These are phyloP conservation scores for Wickerhamomyces canadensis DNA, from an alignment of 805 yeast species.

Conservation along the genomic window DNA sequence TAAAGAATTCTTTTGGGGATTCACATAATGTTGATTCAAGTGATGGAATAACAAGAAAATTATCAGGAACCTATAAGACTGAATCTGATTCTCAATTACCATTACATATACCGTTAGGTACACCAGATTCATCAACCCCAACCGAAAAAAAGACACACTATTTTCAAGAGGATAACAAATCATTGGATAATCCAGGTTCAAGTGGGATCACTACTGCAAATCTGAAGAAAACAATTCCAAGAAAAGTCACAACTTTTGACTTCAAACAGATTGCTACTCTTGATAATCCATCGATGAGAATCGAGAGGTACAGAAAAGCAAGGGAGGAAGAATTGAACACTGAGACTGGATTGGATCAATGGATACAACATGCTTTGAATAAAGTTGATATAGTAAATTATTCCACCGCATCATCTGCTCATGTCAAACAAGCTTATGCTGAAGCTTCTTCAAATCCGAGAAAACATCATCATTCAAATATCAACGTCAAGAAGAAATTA, in stretches of 20 bases:
- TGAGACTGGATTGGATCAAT: constrained; percentile 54
- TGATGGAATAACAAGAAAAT: not conserved
- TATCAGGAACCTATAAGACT: constrained; percentile 21
- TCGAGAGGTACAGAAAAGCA: constrained; percentile 36
- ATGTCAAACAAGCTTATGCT: constrained; percentile 58
- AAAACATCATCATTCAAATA: constrained; percentile 37
- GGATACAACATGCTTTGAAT: constrained; percentile 38
- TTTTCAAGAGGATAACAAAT: constrained; percentile 16
- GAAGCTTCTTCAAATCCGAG: constrained; percentile 41
- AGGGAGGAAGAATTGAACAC: constrained; percentile 36
- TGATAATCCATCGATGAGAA: constrained; percentile 38
- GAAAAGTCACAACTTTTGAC: constrained; percentile 18
- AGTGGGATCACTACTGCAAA: no score
- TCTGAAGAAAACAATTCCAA: not conserved
- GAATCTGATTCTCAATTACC: constrained; percentile 18
- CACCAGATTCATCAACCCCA: constrained; percentile 9
- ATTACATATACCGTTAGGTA: constrained; percentile 19
- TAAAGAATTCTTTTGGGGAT: not conserved
- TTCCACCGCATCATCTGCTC: constrained; percentile 28
- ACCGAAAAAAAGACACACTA: constrained; percentile 1
- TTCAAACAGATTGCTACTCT: constrained; percentile 37
- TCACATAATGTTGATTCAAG: constrained; percentile 5
- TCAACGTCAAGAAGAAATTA: constrained; percentile 44
- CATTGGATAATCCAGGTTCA: not conserved
- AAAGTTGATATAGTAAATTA: constrained; percentile 24